phyloP scores from a whole-genome alignment of 192 early-diverging fungal genomes.

The Chytriomyces confervae region DNA sequence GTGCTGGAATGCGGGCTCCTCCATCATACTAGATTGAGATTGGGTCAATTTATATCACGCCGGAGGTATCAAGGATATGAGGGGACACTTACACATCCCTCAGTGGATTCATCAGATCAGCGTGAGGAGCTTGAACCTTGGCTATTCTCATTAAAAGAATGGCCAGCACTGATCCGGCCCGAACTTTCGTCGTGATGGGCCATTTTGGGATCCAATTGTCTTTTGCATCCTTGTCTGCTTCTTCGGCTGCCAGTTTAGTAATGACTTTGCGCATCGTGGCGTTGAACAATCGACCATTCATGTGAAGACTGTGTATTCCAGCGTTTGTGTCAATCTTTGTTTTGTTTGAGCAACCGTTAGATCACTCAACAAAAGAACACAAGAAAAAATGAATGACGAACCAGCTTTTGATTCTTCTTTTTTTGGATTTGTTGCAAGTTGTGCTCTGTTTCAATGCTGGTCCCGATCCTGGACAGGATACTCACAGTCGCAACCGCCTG shows the following conservation, averaged over 20 bases:
- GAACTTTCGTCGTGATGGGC: conserved; percentile 62
- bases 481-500: conserved; percentile 45
- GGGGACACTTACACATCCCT: conserved; percentile 34
- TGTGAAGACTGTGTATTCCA: conserved; percentile 73
- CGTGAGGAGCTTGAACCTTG: conserved; percentile 66
- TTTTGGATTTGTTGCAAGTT: conserved; percentile 74
- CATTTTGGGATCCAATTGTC: conserved; percentile 72
- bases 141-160: conserved; percentile 54
- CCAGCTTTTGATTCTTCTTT: conserved; percentile 64
- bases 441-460: conserved; percentile 82
- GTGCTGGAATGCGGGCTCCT: conserved; percentile 84
- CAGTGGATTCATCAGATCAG: conserved; percentile 61
- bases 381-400: conserved; percentile 42
- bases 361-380: not conserved
- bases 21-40: conserved; percentile 26
- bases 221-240: conserved; percentile 43
- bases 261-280: conserved; percentile 76
- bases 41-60: conserved; percentile 14
- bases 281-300: conserved; percentile 80
- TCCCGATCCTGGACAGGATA: conserved; percentile 66
- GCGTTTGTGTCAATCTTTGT: conserved; percentile 20
- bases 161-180: conserved; percentile 62
- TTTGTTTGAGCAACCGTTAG: not conserved
- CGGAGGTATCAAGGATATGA: not conserved
- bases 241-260: conserved; percentile 60